Evolutionary conservation across 768 basidiomycete genomes (phyloP), one percentile per base, ranked within the genome.

Genomic region (Leccinum subgranulosum): DNA sequence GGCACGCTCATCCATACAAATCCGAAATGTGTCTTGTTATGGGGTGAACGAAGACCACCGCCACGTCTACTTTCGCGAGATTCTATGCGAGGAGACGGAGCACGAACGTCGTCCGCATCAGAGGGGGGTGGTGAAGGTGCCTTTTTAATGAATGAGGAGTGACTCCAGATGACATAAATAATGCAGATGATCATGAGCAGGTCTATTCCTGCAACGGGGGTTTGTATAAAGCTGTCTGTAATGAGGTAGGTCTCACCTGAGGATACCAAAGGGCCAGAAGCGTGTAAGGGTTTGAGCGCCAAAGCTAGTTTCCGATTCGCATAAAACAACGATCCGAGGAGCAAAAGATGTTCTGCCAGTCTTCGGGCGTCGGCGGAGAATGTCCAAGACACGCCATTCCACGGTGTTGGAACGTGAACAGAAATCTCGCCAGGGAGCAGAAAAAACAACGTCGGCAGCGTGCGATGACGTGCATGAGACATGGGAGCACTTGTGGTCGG

Each of bases 1-100:
- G 89, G 87, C 5, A 92, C 90, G 15, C 91, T 88, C 92, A 94
- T 93, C 90, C 90, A 94, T 25, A 93, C 80, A 66, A 85, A 89
- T 33, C 86, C 85, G 55, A 85, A 83, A 64, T 83, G 81, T 23
- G 75, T 74, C 72, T 80, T 83, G 58, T 74, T 75, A 51, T 64
- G 63, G 28, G 64, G 57, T 29, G 64, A 53, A 27, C 69, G 67
- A 52, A 59, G 46, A 53, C 68, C 58, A 19, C 68, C 58, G 8
- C 63, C 53, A 48, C 80, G 82, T 66, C 72, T 81, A 47, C 61
- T 62, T 11, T 85, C 84, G 36, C 80, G 81, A 53, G 61, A 51
- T 23, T 87, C 86, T 10, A 67, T 73, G 66, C 67, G 81, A 41
- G 84, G 81, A 15, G 77, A 77, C 15, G 77, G 57, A 15, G 59